Evolutionary conservation across 2,329 filamentous ascomycete genomes (phyloP), one percentile per base, ranked within the genome.

Genomic region (Capronia epimyces): DNA sequence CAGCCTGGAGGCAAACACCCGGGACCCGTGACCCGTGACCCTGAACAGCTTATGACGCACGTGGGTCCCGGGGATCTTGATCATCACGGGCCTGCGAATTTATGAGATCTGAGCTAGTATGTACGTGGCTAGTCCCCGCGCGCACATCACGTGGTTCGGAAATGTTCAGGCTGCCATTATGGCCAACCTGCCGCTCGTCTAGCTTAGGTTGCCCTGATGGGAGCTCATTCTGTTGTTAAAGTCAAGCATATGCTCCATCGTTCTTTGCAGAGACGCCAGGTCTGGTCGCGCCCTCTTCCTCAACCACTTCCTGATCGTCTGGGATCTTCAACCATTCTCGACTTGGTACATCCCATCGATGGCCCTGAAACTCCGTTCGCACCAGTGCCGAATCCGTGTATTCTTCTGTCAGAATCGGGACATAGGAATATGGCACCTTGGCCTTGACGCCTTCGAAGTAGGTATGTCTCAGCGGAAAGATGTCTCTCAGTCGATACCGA

Each of bases 401-500:
- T 52, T 73, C 70, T 42, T 68, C 63, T 7, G 62, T 60, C 40
- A 72, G 57, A 10, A 74, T 64, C 10, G 64, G 58, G 46, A 67
- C 63, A 48, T 72, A 74, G 22, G 64, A 64, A 51, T 66, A 73
- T 3, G 88, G 88, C 20, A 93, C 78, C 58, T 76, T 77, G 20
- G 85, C 85, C 10, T 76, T 70, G 1, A 86, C 81, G 16, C 85
- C 86, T 69, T 93, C 87, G 60, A 88, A 93, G 56, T 79, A 77
- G 21, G 82, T 86, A 63, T 82, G 75, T 13, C 86, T 78, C 75
- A 93, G 74, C 2, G 88, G 88, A 69, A 83, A 93, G 10, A 93
- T 72, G 60, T 93, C 86, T n/a, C 71, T 71, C 21, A 78, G 82
- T 36, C 72, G 69, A 67, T 93, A 93, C 40, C 75, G 72, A 68